phyloP scores from a whole-genome alignment of 345 rosid species.

The Abelmoschus esculentus region DNA sequence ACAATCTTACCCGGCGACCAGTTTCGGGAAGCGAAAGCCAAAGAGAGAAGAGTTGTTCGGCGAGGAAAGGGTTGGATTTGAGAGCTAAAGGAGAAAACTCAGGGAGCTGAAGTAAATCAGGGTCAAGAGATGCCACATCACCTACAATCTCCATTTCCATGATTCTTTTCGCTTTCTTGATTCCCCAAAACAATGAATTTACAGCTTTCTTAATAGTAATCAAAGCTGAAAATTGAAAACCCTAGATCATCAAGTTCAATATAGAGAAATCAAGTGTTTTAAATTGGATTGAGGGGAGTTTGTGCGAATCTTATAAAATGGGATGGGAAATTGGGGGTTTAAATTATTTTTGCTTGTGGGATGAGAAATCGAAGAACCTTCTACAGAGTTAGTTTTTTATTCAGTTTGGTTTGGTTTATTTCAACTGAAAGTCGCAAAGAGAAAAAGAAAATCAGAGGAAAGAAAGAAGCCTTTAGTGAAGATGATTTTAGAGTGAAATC shows the following conservation, averaged over 20 bases:
- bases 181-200: background rate
- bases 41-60: constrained; percentile 59
- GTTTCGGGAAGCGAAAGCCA: constrained; percentile 90
- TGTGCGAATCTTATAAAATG: too few species aligned
- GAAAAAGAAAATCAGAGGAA: too few species aligned
- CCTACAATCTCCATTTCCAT: constrained; percentile 36
- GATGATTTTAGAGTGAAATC: too few species aligned
- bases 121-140: constrained; percentile 39
- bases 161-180: too few species aligned
- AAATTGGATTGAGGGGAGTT: background rate
- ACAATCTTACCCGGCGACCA: constrained; percentile 40
- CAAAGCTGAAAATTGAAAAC: background rate
- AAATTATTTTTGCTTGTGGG: too few species aligned
- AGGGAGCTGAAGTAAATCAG: constrained; percentile 68
- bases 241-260: constrained; percentile 1
- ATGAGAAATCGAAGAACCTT: too few species aligned
- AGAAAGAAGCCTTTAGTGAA: too few species aligned
- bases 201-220: background rate
- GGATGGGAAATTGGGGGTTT: too few species aligned
- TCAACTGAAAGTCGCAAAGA: too few species aligned
- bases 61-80: constrained; percentile 42
- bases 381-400: too few species aligned
- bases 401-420: too few species aligned
- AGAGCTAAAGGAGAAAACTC: constrained; percentile 53
- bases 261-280: background rate